These are phyloP conservation scores for Leccinellum rugosiceps DNA, from an alignment of 768 basidiomycete species.

Conservation along the genomic window DNA sequence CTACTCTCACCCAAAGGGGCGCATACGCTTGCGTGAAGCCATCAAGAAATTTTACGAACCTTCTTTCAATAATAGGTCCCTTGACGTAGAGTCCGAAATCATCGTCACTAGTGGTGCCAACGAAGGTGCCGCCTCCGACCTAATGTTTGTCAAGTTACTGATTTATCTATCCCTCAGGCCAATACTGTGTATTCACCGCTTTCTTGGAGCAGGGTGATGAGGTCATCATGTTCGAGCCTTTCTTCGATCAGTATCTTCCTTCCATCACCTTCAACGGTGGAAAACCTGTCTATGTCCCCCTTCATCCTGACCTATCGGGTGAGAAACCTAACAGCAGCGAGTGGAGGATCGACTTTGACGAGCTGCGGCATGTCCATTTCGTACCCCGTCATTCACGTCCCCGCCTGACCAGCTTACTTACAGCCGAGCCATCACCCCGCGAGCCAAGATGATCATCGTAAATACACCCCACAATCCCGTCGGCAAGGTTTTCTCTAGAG, in stretches of 20 bases:
- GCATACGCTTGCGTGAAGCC: conserved; percentile 83
- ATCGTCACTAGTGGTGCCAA: conserved; percentile 96
- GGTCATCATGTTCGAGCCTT: conserved; percentile 98
- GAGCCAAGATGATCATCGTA: conserved; percentile 91
- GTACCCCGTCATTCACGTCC: neutral
- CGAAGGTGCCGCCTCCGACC: conserved; percentile 57
- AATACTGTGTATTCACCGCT: conserved; percentile 90
- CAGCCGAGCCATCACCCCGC: conserved; percentile 79
- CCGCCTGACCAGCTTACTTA: conserved; percentile 3
- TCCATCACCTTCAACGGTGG: conserved; percentile 94
- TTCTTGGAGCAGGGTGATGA: conserved; percentile 93
- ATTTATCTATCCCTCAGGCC: conserved; percentile 44
- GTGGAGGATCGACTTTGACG: conserved; percentile 89
- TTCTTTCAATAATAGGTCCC: conserved; percentile 57
- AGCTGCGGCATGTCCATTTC: conserved; percentile 58
- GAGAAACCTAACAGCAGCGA: conserved; percentile 60
- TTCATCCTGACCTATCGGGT: conserved; percentile 74
- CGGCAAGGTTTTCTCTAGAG: conserved; percentile 90
- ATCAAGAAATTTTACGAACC: conserved; percentile 78
- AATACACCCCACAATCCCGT: conserved; percentile 98
- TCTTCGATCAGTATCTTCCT: conserved; percentile 94
- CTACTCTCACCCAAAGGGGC: conserved; percentile 89
- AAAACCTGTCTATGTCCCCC: conserved; percentile 88
- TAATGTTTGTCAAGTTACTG: neutral
- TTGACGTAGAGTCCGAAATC: conserved; percentile 86